Conservation (phyloP, 1,139 yeast genomes). For the Pneumocystis carinii region DNA sequence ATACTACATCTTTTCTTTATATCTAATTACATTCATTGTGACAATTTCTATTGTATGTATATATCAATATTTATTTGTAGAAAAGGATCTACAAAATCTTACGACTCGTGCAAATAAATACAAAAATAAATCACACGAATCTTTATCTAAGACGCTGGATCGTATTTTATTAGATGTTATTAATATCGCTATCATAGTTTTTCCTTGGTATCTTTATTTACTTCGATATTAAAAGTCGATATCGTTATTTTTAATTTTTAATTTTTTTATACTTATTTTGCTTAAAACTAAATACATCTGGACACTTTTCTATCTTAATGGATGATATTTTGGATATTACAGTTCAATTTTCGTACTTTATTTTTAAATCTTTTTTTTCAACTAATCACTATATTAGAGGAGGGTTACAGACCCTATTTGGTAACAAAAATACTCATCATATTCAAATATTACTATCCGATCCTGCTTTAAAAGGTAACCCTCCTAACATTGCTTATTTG, state of each 20-base stretch:
- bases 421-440: background rate
- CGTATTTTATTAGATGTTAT: background rate
- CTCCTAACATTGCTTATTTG: constrained; percentile 9
- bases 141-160: background rate
- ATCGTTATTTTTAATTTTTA: background rate
- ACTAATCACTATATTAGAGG: background rate
- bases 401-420: background rate
- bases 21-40: constrained; percentile 1
- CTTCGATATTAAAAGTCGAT: background rate
- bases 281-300: background rate
- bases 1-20: constrained; percentile 14
- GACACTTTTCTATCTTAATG: background rate
- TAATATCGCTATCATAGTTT: background rate
- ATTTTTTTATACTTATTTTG: background rate
- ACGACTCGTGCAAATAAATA: background rate
- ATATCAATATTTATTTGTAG: background rate
- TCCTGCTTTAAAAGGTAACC: background rate
- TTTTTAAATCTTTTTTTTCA: background rate
- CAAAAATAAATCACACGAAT: background rate
- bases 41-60: background rate
- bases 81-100: background rate
- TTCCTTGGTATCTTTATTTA: background rate
- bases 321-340: background rate
- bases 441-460: background rate
- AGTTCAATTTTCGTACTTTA: background rate